Conservation (phyloP, 192 early-diverging fungal genomes). For the Paraglomus brasilianum region DNA sequence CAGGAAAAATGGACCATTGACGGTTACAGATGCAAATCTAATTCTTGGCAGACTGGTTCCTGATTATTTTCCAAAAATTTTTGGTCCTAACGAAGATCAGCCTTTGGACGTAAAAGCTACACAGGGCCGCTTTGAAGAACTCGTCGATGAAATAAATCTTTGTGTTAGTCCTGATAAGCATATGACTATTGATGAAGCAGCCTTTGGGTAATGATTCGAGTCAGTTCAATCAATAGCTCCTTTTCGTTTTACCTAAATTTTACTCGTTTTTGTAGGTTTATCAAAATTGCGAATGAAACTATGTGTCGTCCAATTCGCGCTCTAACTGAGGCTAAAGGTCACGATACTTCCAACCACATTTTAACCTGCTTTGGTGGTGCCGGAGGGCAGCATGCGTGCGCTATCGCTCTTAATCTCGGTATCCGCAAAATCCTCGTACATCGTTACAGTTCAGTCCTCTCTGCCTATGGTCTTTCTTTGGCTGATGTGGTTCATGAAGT, state of each 20-base stretch:
- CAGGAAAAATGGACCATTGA: conserved; percentile 86
- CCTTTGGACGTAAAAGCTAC: conserved; percentile 72
- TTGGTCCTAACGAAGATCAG: conserved; percentile 82
- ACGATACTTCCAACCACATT: conserved; percentile 79
- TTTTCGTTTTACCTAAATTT: not conserved
- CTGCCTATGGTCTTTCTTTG: conserved; percentile 85
- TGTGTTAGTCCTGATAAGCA: conserved; percentile 41
- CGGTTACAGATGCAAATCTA: conserved; percentile 95
- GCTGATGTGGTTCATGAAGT: conserved; percentile 93
- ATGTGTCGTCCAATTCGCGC: conserved; percentile 96
- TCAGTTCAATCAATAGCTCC: not conserved
- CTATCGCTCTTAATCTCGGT: conserved; percentile 83
- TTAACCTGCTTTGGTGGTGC: conserved; percentile 95
- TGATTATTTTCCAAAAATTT: conserved; percentile 91
- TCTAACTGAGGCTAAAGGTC: conserved; percentile 90
- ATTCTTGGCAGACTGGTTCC: conserved; percentile 82
- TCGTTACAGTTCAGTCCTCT: conserved; percentile 87
- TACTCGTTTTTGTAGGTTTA: conserved; percentile 50
- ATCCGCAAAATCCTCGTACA: conserved; percentile 87
- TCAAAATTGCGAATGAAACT: conserved; percentile 93
- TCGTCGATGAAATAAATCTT: conserved; percentile 67
- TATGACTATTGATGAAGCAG: conserved; percentile 84
- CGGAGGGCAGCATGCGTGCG: conserved; percentile 95
- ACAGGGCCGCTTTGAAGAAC: conserved; percentile 56
- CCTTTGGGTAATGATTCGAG: conserved; percentile 59